Conservation (phyloP, 169 alveolate species). For the Cryptosporidium xiaoi region DNA sequence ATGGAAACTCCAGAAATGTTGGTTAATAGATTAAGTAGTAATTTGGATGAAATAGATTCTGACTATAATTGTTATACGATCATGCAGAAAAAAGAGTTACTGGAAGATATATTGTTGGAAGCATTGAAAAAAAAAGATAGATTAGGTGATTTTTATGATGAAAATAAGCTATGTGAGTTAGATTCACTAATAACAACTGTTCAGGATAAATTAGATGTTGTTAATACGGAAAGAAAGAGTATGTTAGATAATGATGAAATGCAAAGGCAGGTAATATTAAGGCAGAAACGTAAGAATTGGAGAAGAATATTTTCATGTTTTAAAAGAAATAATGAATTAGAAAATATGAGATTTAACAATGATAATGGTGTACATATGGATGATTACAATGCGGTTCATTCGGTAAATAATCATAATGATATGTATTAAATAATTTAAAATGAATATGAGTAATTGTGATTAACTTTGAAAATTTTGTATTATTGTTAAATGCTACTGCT, state of each 20-base stretch:
- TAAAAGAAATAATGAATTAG: neutral
- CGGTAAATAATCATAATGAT: conserved; percentile 7
- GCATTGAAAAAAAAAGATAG: conserved; percentile 72
- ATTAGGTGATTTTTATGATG: conserved; percentile 45
- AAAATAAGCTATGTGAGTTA: conserved; percentile 12
- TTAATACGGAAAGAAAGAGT: conserved; percentile 55
- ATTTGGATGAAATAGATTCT: conserved; percentile 50
- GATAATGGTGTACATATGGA: neutral
- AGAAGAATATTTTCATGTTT: conserved; percentile 57
- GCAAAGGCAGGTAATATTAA: conserved; percentile 53
- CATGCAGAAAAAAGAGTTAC: conserved; percentile 63
- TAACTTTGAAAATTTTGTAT: too few species aligned
- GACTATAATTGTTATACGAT: conserved; percentile 55
- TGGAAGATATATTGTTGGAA: conserved; percentile 68
- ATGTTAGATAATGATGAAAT: conserved; percentile 65
- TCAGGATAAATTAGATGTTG: conserved; percentile 54
- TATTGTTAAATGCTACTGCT: too few species aligned
- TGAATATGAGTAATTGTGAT: too few species aligned
- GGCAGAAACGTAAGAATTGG: conserved; percentile 44
- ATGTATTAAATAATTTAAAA: neutral
- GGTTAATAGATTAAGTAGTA: conserved; percentile 30
- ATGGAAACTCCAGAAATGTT: conserved; percentile 67
- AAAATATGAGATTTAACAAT: neutral
- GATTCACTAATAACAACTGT: conserved; percentile 34
- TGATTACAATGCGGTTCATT: conserved; percentile 5